These are phyloP conservation scores for Scortechinia acanthostroma DNA, from an alignment of 2,329 filamentous ascomycete genomes.

Conservation along the genomic window DNA sequence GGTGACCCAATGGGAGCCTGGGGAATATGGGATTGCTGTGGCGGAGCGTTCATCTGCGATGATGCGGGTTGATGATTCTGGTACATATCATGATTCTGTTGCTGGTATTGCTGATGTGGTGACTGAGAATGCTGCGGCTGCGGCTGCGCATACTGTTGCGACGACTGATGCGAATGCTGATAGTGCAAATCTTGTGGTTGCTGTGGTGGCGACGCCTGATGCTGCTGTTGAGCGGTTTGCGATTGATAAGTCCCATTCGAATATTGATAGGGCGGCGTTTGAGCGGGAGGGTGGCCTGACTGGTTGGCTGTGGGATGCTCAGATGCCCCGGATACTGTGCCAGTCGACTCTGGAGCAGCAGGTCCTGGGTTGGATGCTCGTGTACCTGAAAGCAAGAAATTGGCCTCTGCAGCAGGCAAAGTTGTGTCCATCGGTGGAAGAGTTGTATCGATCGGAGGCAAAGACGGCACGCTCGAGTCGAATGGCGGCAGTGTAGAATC, in stretches of 20 bases:
- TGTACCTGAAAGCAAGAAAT: neutral
- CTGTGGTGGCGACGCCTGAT: neutral
- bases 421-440: neutral
- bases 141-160: neutral
- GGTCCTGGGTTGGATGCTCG: neutral
- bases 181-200: neutral
- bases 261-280: too few relatives aligned
- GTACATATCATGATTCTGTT: neutral
- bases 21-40: neutral
- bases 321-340: neutral
- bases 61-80: neutral
- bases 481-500: neutral
- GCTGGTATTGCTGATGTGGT: neutral
- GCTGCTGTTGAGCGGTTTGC: neutral
- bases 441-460: neutral
- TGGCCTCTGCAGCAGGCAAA: neutral
- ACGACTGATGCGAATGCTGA: neutral
- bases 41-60: neutral
- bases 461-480: neutral
- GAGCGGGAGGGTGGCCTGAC: neutral
- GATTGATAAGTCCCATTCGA: neutral
- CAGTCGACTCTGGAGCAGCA: too few relatives aligned
- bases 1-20: slow-evolving; percentile 1
- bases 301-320: neutral
- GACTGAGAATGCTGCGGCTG: neutral